Percentiles rank a stretch among this genome's conserved stretches.
These are phyloP conservation scores for Pelargonium nanum DNA, from an alignment of 345 rosid species.

Conservation along the genomic window DNA sequence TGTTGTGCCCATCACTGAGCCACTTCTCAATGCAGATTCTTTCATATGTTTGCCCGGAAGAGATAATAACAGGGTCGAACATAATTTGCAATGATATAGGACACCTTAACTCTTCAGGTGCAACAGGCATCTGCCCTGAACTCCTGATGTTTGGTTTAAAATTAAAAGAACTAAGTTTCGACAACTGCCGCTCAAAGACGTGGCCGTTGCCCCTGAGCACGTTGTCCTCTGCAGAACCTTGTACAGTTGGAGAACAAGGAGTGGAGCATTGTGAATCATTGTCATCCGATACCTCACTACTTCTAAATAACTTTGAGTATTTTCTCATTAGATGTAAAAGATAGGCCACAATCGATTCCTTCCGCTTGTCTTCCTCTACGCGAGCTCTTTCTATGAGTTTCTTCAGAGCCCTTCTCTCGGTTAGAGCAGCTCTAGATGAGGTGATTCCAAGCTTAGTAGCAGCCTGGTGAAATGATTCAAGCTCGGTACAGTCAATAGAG, in stretches of 20 bases:
- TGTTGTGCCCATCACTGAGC: slow-evolving; percentile 81
- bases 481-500: slow-evolving; percentile 52
- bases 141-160: slow-evolving; percentile 39
- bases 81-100: slow-evolving; percentile 94
- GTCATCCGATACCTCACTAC: slow-evolving; percentile 65
- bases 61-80: slow-evolving; percentile 93
- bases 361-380: slow-evolving; percentile 91
- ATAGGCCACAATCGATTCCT: slow-evolving; percentile 90
- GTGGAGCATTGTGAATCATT: slow-evolving; percentile 83
- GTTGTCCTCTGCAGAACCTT: slow-evolving; percentile 41
- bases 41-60: slow-evolving; percentile 98
- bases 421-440: slow-evolving; percentile 81
- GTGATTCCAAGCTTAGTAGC: slow-evolving; percentile 68
- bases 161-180: slow-evolving; percentile 67
- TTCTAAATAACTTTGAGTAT: slow-evolving; percentile 88
- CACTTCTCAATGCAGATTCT: slow-evolving; percentile 92
- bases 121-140: slow-evolving; percentile 62
- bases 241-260: slow-evolving; percentile 80
- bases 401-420: slow-evolving; percentile 87
- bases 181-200: slow-evolving; percentile 71
- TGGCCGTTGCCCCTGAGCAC: slow-evolving; percentile 28
- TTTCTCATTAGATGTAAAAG: slow-evolving; percentile 89
- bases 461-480: slow-evolving; percentile 79
- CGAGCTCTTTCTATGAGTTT: slow-evolving; percentile 91
- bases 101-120: slow-evolving; percentile 96